Evolutionary conservation across 164 flowering plant genomes (phyloP), one percentile per base, ranked within the genome.

Genomic region (Sedum album): DNA sequence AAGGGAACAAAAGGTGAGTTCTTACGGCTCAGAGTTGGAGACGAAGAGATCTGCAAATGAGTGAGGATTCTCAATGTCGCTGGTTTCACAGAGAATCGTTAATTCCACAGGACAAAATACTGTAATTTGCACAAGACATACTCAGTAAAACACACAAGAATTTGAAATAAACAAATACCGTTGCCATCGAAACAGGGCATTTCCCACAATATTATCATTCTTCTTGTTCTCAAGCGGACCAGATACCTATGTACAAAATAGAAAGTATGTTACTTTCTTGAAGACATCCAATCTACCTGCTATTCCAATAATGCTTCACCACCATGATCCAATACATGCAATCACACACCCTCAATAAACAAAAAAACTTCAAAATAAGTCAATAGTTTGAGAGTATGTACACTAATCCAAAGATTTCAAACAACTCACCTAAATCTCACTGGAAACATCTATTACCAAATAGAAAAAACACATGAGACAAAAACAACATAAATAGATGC

Each of bases 111-210:
- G 44, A 57, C 9, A 68, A 42, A 11, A 41, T 30, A 46, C 26
- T 4, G 5, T 28, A 53, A 31, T 4, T 23, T 41, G 5, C 31
- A 46, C 51, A 48, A 36, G n/a, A 35, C 35, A 20, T 41, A 6
- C 18, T 6, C 15, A 26, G n/a, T 13, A 41, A 18, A 41, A 8
- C 67, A 18, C 2, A 2, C 46, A 31, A 25, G 18, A 44, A 14
- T 21, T 30, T 42, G 33, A 35, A 28, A 42, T 28, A 66, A 48
- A 7, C 61, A 39, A 33, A 28, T 71, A 91, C 97, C 93, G 85
- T 80, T 90, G 98, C 98, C 97, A 94, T 61, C 97, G 90, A 74
- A 94, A 91, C 36, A 79, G 66, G 31, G 97, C 98, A 80, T 88
- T 83, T 68, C 90, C 91, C 8, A 74, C 71, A 64, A 94, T 65